Evolutionary conservation across 78 protist species (phyloP).

Genomic region (Planoprotostelium fungivorum): DNA sequence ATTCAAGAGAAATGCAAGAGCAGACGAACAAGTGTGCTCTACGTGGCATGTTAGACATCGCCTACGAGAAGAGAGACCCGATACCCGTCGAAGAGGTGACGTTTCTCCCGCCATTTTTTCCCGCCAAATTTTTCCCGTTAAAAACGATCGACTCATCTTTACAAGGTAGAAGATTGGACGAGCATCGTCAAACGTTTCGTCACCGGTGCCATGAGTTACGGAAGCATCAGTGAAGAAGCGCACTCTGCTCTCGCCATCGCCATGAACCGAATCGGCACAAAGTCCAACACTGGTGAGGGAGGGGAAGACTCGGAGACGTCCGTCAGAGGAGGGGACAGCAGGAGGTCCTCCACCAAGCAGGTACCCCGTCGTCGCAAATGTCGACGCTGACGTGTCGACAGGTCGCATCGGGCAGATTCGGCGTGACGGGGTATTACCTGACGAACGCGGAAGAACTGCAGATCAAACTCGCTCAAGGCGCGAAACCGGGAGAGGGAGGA

Average conservation of each 20-base stretch:
- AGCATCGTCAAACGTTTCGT: slow-evolving; percentile 74
- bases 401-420: slow-evolving; percentile 92
- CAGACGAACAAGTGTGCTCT: slow-evolving; percentile 27
- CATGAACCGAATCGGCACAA: slow-evolving; percentile 78
- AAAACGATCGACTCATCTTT: slow-evolving; percentile 15
- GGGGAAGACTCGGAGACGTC: slow-evolving; percentile 76
- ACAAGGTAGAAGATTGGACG: slow-evolving; percentile 57
- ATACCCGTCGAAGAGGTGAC: slow-evolving; percentile 41
- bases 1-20: background rate
- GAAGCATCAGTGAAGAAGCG: slow-evolving; percentile 72
- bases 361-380: too few species aligned
- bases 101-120: background rate
- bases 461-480: slow-evolving; percentile 93
- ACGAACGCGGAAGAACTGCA: slow-evolving; percentile 77
- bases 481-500: slow-evolving; percentile 92
- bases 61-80: background rate
- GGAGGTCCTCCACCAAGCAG: slow-evolving; percentile 74
- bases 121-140: background rate
- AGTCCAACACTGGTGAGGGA: slow-evolving; percentile 89
- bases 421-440: slow-evolving; percentile 81
- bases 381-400: too few species aligned
- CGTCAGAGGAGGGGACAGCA: slow-evolving; percentile 25
- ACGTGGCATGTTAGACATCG: slow-evolving; percentile 55
- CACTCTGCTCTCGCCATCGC: slow-evolving; percentile 78
- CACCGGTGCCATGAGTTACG: slow-evolving; percentile 88